A percentile compares a stretch with the other conserved stretches of the same genome.
Conservation (phyloP, 139 green algal species). For the Chlorella ohadii region DNA sequence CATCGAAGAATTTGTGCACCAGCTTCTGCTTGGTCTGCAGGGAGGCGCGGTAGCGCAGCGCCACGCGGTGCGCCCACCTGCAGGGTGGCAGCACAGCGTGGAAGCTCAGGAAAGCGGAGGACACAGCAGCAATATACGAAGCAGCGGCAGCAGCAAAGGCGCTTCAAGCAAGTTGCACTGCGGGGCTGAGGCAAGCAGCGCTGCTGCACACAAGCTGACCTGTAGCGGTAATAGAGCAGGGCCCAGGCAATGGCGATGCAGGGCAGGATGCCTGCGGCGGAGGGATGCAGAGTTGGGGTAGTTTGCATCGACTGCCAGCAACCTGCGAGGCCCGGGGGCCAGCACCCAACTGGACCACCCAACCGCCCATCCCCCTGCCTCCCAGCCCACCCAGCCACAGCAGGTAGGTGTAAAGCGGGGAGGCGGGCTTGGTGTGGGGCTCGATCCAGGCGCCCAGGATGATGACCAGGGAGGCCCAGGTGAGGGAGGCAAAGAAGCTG, state of each 20-base stretch:
- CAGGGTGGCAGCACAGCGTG: too few species aligned
- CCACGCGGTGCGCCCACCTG: not conserved
- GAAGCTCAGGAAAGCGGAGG: too few species aligned
- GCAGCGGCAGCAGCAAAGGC: too few species aligned
- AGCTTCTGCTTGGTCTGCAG: constrained; percentile 36
- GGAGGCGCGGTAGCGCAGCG: not conserved
- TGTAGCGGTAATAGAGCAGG: constrained; percentile 17
- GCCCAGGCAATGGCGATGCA: not conserved
- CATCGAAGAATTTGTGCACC: constrained; percentile 54
- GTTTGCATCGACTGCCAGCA: too few species aligned
- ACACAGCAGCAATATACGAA: too few species aligned
- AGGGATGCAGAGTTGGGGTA: too few species aligned
- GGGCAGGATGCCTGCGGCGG: constrained; percentile 21
- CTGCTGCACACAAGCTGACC: too few species aligned
- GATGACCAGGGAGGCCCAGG: constrained; percentile 41
- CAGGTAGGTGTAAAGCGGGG: constrained; percentile 3
- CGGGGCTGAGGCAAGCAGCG: too few species aligned
- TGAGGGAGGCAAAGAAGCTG: constrained; percentile 48
- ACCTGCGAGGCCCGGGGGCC: too few species aligned
- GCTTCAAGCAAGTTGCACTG: too few species aligned
- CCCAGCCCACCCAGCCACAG: constrained; percentile 22
- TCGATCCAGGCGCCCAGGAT: constrained; percentile 29
- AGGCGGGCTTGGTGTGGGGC: not conserved
- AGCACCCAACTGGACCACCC: too few species aligned
- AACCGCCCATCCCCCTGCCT: not conserved